A percentile compares a stretch with the other conserved stretches of the same genome.
These are phyloP conservation scores for Pseudocercospora crystallina DNA, from an alignment of 2,329 filamentous ascomycete genomes.

Conservation along the genomic window DNA sequence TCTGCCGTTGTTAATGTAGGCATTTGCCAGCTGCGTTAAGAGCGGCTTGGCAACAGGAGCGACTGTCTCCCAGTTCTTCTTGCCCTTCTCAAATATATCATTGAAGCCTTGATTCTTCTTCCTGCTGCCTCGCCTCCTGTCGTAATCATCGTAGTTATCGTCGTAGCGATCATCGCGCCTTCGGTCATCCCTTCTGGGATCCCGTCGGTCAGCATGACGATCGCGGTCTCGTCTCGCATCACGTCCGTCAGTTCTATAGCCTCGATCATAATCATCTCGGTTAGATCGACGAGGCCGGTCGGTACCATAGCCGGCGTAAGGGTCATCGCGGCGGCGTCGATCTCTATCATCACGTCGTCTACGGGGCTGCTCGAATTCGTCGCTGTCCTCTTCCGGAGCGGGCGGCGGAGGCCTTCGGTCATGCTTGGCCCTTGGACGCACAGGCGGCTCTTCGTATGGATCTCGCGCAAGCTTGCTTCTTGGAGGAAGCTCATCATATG, in stretches of 20 bases:
- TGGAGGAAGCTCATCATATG: constrained; percentile 16
- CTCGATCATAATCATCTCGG: constrained; percentile 29
- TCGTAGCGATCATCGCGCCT: constrained; percentile 14
- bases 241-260: constrained; percentile 32
- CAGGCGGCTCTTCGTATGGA: constrained; percentile 20
- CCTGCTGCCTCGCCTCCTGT: constrained; percentile 11
- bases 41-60: constrained; percentile 34
- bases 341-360: constrained; percentile 18
- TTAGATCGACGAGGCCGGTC: constrained; percentile 27
- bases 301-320: constrained; percentile 26
- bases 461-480: constrained; percentile 19
- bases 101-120: constrained; percentile 20
- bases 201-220: constrained; percentile 22
- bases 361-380: constrained; percentile 21
- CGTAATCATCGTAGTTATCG: constrained; percentile 18
- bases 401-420: constrained; percentile 9
- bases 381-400: constrained; percentile 19
- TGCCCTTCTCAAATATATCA: constrained; percentile 29
- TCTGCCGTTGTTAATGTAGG: constrained; percentile 27
- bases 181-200: constrained; percentile 17
- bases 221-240: constrained; percentile 25
- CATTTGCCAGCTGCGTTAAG: constrained; percentile 29
- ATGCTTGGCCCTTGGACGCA: constrained; percentile 13
- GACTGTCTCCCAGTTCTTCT: constrained; percentile 33
- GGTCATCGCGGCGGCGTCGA: constrained; percentile 24